Base-by-base conservation (phyloP, 345 rosid genomes). In the Lumnitzera racemosa region DNA sequence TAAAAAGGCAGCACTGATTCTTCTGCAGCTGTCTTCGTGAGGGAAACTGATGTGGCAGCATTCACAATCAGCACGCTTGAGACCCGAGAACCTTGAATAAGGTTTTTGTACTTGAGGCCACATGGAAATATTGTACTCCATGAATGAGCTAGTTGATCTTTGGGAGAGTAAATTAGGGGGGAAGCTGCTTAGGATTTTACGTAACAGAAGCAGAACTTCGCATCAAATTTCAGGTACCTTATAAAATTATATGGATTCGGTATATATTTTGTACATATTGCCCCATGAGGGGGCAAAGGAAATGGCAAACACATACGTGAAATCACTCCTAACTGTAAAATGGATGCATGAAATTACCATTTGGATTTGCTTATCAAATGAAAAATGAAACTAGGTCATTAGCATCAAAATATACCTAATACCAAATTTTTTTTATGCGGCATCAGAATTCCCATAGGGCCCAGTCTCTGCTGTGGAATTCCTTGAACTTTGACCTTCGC, bases 141-240 rank as follows among this genome's bases (percentile, higher is more conserved):
- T 82, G 81, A 84, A 86, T 36, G 88, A 88, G 70, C 74, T 91
- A 60, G 78, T 82, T 5, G 72, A 59, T 27, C 56, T 80, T 56
- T 88, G 96, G 98, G 96, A 91, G 76, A 43, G 70, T 50, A 86
- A 88, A 78, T 83, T 82, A 5, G 72, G 78, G 59, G 78, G 78
- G 64, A 80, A 75, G 66, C 84, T 91, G 3, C 81, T 73, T 72
- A 91, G 70, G 76, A 66, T 24, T 15, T n/a, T 73, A 75, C 65
- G 68, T 77, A 43, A 58, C 82, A 46, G 98, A 84, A 71, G 89
- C 78, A 24, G 76, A 88, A 59, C 75, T 86, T 71, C 86, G 46
- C 51, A 24, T 51, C 78, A 49, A 81, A 86, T 88, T 61, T 69
- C 77, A 82, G 94, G 97, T 88, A 71, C 46, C 48, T 41, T 41